Evolutionary conservation across 2,329 filamentous ascomycete species (phyloP), one percentile per base, ranked within the genome.

Genomic region (Elsinoe necatrix): DNA sequence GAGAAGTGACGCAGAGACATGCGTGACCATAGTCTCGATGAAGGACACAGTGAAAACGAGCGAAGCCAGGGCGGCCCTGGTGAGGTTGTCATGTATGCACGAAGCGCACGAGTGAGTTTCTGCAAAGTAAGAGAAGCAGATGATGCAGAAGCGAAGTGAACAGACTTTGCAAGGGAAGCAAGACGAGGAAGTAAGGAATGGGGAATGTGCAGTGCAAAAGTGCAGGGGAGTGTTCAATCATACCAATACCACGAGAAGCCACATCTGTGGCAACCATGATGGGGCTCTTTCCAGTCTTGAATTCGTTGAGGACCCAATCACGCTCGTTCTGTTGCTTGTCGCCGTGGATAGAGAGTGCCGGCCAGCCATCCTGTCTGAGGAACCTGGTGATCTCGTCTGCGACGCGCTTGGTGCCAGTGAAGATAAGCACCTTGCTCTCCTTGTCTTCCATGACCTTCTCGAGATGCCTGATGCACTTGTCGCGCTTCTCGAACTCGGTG

Each of bases 241-340:
- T 95, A 96, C 93, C 93, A 78, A 98, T 96, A 89, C 93, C 93
- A 91, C 93, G 93, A 72, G 93, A 97, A 77, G 93, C 93, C 77
- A 98, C 93, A 71, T 97, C 93, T 64, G 93, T 98, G 77, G 93
- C 93, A 78, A 98, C 93, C 91, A 98, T 95, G 84, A 98, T 95
- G 72, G 93, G 93, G 78, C 90, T 95, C 81, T 97, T 96, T 77
- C 90, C 91, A 63, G 88, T 89, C 85, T 97, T 98, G 84, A 98
- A 98, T 75, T 97, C 92, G 75, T 97, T 95, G 71, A 98, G 81
- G 68, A 97, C 93, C 90, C 93, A 97, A 75, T 97, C 93, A 79
- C 93, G 91, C 79, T 98, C 93, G 75, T 96, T 95, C 72, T 98
- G 93, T 72, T 96, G 91, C 80, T 97, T 97, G 78, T 97, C 93